These are phyloP conservation scores for Huntiella moniliformis DNA, from an alignment of 2,329 filamentous ascomycete species.

Conservation along the genomic window DNA sequence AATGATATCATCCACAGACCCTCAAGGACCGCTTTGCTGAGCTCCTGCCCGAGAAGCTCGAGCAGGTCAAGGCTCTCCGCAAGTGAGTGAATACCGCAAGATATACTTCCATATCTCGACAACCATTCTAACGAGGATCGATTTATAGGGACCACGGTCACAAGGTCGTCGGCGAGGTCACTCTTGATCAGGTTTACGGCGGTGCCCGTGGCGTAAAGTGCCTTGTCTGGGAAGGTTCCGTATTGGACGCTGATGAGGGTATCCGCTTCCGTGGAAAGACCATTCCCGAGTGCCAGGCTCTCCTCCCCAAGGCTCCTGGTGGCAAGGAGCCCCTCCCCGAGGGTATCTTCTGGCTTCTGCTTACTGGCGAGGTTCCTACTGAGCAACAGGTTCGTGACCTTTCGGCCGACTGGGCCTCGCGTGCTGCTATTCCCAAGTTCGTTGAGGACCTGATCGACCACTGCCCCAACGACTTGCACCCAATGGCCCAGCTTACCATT, in stretches of 20 bases:
- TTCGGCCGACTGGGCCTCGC: constrained; percentile 96
- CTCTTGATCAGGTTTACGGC: constrained; percentile 97
- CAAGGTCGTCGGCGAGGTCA: constrained; percentile 95
- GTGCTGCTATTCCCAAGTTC: constrained; percentile 92
- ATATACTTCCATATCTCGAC: neutral
- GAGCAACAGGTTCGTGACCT: constrained; percentile 98
- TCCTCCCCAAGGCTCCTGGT: constrained; percentile 91
- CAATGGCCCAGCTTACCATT: constrained; percentile 98
- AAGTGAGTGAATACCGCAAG: constrained; percentile 43
- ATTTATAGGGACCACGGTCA: constrained; percentile 63
- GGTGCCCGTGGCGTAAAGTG: constrained; percentile 98
- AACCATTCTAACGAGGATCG: constrained; percentile 13
- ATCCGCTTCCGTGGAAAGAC: constrained; percentile 99
- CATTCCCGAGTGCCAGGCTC: constrained; percentile 94
- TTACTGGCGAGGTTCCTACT: constrained; percentile 91
- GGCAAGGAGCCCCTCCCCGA: constrained; percentile 94
- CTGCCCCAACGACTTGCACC: constrained; percentile 96
- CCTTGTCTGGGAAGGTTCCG: constrained; percentile 96
- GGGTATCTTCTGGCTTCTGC: constrained; percentile 98
- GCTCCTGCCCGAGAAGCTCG: constrained; percentile 85
- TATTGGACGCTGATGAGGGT: constrained; percentile 95
- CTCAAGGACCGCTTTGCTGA: constrained; percentile 98
- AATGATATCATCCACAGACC: constrained; percentile 36
- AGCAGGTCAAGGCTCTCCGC: constrained; percentile 96
- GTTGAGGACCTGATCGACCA: constrained; percentile 99